Percentiles rank a stretch among this genome's conserved stretches.
Evolutionary conservation across 805 yeast genomes (phyloP).

Genomic region (Saturnispora hagleri): DNA sequence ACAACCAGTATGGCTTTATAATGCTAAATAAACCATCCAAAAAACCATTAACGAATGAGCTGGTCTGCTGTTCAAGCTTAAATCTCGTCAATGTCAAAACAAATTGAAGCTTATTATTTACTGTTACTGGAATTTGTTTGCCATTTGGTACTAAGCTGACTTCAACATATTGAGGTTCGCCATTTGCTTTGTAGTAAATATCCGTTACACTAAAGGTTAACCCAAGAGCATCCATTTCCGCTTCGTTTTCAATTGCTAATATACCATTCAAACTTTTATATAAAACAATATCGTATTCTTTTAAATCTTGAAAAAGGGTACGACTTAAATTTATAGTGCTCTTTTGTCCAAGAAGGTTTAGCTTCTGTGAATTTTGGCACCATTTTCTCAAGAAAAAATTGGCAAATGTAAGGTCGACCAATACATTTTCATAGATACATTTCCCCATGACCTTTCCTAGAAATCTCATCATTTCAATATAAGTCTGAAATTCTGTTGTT

Average conservation of each 20-base stretch:
- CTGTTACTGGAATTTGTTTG: constrained; percentile 26
- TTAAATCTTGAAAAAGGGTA: constrained; percentile 71
- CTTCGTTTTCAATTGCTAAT: constrained; percentile 38
- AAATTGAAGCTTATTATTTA: constrained; percentile 57
- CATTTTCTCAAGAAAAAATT: constrained; percentile 74
- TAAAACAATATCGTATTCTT: constrained; percentile 57
- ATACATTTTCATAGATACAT: constrained; percentile 73
- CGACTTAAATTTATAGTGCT: constrained; percentile 25
- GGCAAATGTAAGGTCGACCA: constrained; percentile 78
- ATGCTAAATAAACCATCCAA: constrained; percentile 63
- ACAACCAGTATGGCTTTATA: constrained; percentile 66
- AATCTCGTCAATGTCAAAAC: constrained; percentile 71
- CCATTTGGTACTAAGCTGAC: constrained; percentile 62
- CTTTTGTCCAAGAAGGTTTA: constrained; percentile 14
- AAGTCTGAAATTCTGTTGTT: constrained; percentile 9
- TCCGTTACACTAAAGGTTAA: constrained; percentile 60
- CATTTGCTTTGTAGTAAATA: constrained; percentile 24
- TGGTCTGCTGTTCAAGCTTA: constrained; percentile 56
- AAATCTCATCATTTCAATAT: constrained; percentile 38
- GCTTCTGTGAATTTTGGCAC: constrained; percentile 23
- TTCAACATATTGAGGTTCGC: constrained; percentile 24
- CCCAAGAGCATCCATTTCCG: constrained; percentile 48
- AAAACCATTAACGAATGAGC: constrained; percentile 52
- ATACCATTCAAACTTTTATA: constrained; percentile 58
- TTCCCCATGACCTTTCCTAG: constrained; percentile 83